Base-by-base conservation (phyloP, 1,284 basidiomycete species). In the Schizophyllum commune region DNA sequence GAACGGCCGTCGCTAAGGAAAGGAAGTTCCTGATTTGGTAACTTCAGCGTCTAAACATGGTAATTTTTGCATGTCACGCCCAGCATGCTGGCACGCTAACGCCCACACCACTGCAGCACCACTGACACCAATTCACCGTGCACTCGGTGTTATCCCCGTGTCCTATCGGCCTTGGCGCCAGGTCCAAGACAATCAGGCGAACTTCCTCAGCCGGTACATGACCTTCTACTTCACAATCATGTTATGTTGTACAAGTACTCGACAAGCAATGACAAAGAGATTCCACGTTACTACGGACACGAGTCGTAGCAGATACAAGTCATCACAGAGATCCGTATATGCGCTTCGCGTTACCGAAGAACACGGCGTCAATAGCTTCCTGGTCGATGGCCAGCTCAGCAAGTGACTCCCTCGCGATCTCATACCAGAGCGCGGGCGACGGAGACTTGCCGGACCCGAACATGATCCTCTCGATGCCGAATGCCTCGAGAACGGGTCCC, bases 341-440 rank as follows among this genome's bases (percentile, higher is more conserved):
- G 58, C 75, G 78, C 70, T 79, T 75, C 9, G 90, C 91, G 65
- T 90, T 91, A 17, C 74, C 74, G 62, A 72, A 76, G 70, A 92
- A 92, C 47, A 92, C 83, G 27, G 82, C 85, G 69, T 92, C 86
- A 61, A 94, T 78, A 39, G 82, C 86, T 34, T 87, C 86, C 70
- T 89, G 85, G 61, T 91, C 91, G 63, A 92, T 80, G 6, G 89
- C 91, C 32, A 95, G 78, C 74, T 94, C 91, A n/a, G 89, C 83
- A 59, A 94, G 80, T 1, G 85, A 86, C 71, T 90, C 90, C 63
- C 89, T 80, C 15, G 91, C 85, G 60, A 93, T 80, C 64, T 85
- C 85, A 69, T 92, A 95, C 93, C 93, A 96, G 66, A 89, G 11
- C 83, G 15, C 78, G 79, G 57, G 74, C 80, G 47, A 78, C 83